These are phyloP conservation scores for Ogataea glucozyma DNA, from an alignment of 805 yeast species.

Conservation along the genomic window DNA sequence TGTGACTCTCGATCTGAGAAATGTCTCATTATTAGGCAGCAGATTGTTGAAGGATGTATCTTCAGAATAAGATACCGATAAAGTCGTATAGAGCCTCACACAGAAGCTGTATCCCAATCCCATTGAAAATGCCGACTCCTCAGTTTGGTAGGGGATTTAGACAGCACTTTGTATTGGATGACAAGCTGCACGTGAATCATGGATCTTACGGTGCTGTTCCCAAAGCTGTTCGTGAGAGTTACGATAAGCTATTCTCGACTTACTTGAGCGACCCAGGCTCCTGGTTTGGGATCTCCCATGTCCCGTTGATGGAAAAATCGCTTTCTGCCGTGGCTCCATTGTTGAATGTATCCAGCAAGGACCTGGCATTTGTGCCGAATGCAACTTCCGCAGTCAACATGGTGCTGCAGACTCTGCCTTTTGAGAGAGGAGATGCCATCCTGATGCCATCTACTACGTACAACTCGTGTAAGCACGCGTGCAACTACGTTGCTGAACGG, in stretches of 20 bases:
- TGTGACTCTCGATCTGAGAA: too few species aligned
- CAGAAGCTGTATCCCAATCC: too few species aligned
- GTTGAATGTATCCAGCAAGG: conserved; percentile 47
- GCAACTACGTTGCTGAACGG: conserved; percentile 41
- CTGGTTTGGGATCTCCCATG: conserved; percentile 31
- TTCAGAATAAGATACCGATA: too few species aligned
- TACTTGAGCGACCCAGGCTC: too few species aligned
- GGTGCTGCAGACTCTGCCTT: conserved; percentile 54
- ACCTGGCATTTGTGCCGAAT: conserved; percentile 55
- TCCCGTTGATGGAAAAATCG: conserved; percentile 36
- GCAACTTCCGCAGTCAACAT: conserved; percentile 64
- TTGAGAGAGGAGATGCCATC: conserved; percentile 52
- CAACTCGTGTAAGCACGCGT: conserved; percentile 54
- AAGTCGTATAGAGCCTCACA: too few species aligned
- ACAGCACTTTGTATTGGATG: conserved; percentile 45
- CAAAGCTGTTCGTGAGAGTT: conserved; percentile 43
- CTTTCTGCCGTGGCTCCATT: conserved; percentile 42
- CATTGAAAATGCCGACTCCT: too few species aligned
- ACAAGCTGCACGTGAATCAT: conserved; percentile 54
- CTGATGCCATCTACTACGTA: conserved; percentile 52
- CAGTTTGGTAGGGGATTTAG: conserved; percentile 56
- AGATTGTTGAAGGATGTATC: too few species aligned
- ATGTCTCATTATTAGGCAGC: too few species aligned
- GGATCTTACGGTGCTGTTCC: conserved; percentile 68
- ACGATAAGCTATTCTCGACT: conserved; percentile 32